Base-by-base conservation (phyloP, 352 stramenopile genomes). In the Pythium guiyangense region DNA sequence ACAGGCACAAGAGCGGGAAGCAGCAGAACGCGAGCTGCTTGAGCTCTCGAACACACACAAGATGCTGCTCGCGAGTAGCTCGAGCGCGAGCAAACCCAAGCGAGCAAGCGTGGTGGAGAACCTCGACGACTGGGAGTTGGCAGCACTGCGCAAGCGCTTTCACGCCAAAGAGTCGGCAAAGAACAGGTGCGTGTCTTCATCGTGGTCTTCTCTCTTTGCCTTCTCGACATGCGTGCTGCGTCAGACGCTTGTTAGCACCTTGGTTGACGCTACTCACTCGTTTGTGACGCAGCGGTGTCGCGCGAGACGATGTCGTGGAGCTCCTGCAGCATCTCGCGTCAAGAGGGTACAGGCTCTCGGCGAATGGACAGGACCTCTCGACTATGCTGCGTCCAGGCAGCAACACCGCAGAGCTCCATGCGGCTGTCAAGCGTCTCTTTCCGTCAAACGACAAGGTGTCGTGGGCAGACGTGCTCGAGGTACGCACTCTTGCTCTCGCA, bases 101-200 rank as follows among this genome's bases (percentile, higher is more conserved):
- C 39, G 45, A 44, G 29, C 31, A 31, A 59, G n/a, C 26, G 39
- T 20, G 40, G 45, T 58, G 43, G 37, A 59, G 10, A 52, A 58
- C 5, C 57, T 88, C 10, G 60, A 80, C 60, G 69, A 75, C 12
- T 89, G 77, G 74, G 81, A 89, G 50, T 10, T 78, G 1, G 64
- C 67, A 51, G 60, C 63, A 14, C 57, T 89, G 2, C 72, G 77
- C 25, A 87, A 83, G 48, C 27, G 67, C 35, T 91, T 88, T 29
- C 67, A 70, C 22, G 60, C 52, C 1, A 49, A 86, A 3, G 77
- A 88, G 64, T 53, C 69, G 15, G 64, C 61, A 29, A 71, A 67
- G 17, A 72, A 77, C 48, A 61, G 60, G 74, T 84, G 26, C n/a
- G 59, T 31, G n/a, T n/a, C n/a, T n/a, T n/a, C n/a, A n/a, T n/a